These are phyloP conservation scores for Aspergillus pseudonomiae DNA, from an alignment of 2,329 filamentous ascomycete species.

Conservation along the genomic window DNA sequence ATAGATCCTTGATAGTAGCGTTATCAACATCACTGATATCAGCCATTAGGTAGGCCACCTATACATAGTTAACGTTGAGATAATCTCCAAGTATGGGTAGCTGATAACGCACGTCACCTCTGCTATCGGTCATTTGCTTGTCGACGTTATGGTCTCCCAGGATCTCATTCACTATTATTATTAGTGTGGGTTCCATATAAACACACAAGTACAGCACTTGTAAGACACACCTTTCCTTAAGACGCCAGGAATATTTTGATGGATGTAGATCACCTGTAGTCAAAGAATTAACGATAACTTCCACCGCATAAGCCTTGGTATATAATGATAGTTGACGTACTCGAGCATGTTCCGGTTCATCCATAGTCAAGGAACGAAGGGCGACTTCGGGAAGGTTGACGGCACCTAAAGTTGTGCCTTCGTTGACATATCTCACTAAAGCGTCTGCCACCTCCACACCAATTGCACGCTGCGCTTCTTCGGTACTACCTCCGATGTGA, in stretches of 20 bases:
- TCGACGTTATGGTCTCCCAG: slow-evolving; percentile 95
- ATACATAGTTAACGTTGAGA: slow-evolving; percentile 20
- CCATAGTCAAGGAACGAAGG: slow-evolving; percentile 84
- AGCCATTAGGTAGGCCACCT: slow-evolving; percentile 94
- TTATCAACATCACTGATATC: slow-evolving; percentile 87
- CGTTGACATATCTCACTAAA: slow-evolving; percentile 92
- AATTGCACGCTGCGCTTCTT: slow-evolving; percentile 95
- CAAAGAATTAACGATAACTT: slow-evolving; percentile 5
- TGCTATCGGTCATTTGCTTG: slow-evolving; percentile 97
- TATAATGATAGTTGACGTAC: slow-evolving; percentile 46
- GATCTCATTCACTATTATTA: slow-evolving; percentile 78
- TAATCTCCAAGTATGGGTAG: not conserved
- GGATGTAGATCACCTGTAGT: slow-evolving; percentile 83
- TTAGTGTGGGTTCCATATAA: slow-evolving; percentile 20
- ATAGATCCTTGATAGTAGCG: slow-evolving; percentile 81
- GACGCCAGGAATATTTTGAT: slow-evolving; percentile 95
- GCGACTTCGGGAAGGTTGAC: slow-evolving; percentile 97
- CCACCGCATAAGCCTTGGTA: not conserved
- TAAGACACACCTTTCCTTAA: slow-evolving; percentile 69
- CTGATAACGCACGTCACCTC: slow-evolving; percentile 69
- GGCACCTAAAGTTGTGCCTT: slow-evolving; percentile 84
- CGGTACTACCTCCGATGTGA: slow-evolving; percentile 95
- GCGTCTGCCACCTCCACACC: slow-evolving; percentile 89
- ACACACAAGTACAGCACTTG: not conserved
- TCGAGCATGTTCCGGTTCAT: slow-evolving; percentile 86